Evolutionary conservation across 2,329 filamentous ascomycete genomes (phyloP).

Genomic region (Venturiaceae sp.): DNA sequence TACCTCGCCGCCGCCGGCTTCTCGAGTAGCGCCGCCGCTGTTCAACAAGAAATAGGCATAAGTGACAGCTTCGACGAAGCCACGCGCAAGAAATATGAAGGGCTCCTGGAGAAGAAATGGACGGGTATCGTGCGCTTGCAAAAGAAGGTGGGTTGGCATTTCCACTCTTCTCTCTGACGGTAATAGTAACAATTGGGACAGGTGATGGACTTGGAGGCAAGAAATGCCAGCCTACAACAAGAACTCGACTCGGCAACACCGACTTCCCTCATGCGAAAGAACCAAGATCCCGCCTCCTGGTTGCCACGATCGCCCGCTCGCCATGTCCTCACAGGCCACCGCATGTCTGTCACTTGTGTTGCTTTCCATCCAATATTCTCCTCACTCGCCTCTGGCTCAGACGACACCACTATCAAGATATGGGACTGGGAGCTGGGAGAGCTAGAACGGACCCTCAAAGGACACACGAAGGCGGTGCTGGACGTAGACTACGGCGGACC

Average conservation of each 20-base stretch:
- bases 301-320: conserved; percentile 73
- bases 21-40: conserved; percentile 55
- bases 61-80: conserved; percentile 65
- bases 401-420: conserved; percentile 90
- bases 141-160: conserved; percentile 60
- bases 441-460: conserved; percentile 81
- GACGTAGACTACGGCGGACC: conserved; percentile 89
- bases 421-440: conserved; percentile 97
- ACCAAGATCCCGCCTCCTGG: conserved; percentile 79
- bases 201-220: conserved; percentile 89
- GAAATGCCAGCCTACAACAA: conserved; percentile 61
- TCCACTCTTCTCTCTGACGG: background rate
- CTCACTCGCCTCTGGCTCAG: conserved; percentile 79
- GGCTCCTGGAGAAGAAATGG: conserved; percentile 95
- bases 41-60: conserved; percentile 70
- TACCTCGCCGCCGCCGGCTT: conserved; percentile 72
- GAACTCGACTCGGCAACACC: conserved; percentile 81
- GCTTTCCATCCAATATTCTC: conserved; percentile 91
- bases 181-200: conserved; percentile 25
- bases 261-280: conserved; percentile 64
- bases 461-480: conserved; percentile 79
- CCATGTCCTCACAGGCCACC: conserved; percentile 75
- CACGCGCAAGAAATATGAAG: conserved; percentile 90
- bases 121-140: conserved; percentile 89
- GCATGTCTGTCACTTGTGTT: conserved; percentile 71